Evolutionary conservation across 2,329 filamentous ascomycete species (phyloP).

Genomic region (Diaporthe citri): DNA sequence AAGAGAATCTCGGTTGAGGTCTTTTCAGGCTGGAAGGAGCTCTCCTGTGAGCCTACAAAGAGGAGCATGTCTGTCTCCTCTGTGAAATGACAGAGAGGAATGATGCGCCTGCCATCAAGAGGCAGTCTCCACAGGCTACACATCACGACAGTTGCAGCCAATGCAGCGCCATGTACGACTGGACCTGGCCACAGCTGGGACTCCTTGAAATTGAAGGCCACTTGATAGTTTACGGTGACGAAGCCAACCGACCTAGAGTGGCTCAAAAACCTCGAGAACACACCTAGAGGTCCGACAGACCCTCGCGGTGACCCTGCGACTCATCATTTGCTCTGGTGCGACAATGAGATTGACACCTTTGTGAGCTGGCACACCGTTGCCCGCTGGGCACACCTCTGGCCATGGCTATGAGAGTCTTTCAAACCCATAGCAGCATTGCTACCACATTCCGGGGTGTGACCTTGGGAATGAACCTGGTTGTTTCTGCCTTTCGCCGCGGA

Average conservation of each 20-base stretch:
- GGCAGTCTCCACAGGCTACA: background rate
- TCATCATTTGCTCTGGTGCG: background rate
- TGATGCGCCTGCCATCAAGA: background rate
- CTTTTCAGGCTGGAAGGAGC: no score
- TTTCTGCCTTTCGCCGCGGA: background rate
- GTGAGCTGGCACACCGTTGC: background rate
- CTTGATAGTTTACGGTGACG: background rate
- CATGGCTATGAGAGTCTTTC: background rate
- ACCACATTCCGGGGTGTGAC: background rate
- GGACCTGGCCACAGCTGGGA: background rate
- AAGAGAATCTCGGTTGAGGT: background rate
- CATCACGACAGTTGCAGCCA: background rate
- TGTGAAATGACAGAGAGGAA: background rate
- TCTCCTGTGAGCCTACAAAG: background rate
- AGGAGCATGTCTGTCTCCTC: background rate
- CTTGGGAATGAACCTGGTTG: background rate
- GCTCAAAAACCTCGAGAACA: background rate
- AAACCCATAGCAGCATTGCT: background rate
- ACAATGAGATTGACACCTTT: background rate
- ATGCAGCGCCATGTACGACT: background rate
- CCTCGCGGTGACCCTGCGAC: background rate
- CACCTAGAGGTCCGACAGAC: background rate
- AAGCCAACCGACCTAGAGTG: background rate
- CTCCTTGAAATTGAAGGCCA: background rate
- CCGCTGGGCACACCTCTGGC: background rate